Percentiles rank a stretch among this genome's conserved stretches.
phyloP scores from a whole-genome alignment of 2,329 filamentous ascomycete genomes.

The Alternaria triticimaculans region DNA sequence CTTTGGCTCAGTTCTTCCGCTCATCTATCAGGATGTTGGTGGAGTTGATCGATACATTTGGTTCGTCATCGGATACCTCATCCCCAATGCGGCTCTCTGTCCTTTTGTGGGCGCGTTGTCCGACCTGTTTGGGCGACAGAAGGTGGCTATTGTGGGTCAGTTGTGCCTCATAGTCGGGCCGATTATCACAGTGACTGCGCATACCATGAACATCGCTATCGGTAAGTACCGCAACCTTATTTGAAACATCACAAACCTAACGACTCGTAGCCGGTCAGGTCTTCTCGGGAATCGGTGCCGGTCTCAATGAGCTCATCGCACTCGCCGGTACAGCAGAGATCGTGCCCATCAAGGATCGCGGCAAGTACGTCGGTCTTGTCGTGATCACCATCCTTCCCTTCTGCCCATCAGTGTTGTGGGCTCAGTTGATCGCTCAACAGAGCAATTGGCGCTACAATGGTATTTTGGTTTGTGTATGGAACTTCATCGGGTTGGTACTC shows the following conservation, averaged over 20 bases:
- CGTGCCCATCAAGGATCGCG: conserved; percentile 69
- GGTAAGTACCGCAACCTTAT: conserved; percentile 19
- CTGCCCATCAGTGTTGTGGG: conserved; percentile 67
- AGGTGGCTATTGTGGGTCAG: conserved; percentile 42
- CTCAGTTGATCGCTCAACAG: conserved; percentile 60
- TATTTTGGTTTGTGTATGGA: conserved; percentile 60
- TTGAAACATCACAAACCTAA: not conserved
- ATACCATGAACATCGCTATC: conserved; percentile 41
- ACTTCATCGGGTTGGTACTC: conserved; percentile 59
- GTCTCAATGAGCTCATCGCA: conserved; percentile 72
- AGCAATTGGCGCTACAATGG: conserved; percentile 64
- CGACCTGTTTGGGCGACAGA: conserved; percentile 41
- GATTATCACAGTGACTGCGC: conserved; percentile 37
- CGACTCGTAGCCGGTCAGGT: conserved; percentile 41
- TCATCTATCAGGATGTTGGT: conserved; percentile 67
- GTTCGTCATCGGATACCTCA: conserved; percentile 58
- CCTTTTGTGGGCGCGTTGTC: conserved; percentile 66
- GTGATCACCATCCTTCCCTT: conserved; percentile 69
- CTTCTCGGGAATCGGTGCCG: conserved; percentile 69
- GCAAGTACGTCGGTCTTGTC: conserved; percentile 66
- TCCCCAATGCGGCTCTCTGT: conserved; percentile 64
- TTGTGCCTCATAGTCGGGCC: conserved; percentile 48
- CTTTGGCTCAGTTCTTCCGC: conserved; percentile 51
- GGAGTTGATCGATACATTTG: conserved; percentile 67
- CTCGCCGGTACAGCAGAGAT: conserved; percentile 72